These are phyloP conservation scores for Tricharina praecox DNA, from an alignment of 495 filamentous ascomycete species.

Conservation along the genomic window DNA sequence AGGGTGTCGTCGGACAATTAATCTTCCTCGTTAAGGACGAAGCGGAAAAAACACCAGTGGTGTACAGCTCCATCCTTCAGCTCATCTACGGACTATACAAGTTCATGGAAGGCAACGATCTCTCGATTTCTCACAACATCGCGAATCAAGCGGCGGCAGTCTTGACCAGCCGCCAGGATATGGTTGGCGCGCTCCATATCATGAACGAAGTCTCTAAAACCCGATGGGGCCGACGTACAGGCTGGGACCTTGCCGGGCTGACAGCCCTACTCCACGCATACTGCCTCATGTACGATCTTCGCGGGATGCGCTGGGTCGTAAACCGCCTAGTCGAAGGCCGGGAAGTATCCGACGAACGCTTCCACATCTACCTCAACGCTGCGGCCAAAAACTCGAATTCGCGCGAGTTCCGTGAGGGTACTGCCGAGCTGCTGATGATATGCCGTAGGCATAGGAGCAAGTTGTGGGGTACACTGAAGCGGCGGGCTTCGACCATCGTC, in stretches of 20 bases:
- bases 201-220: slow-evolving; percentile 19
- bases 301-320: slow-evolving; percentile 17
- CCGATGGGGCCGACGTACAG: slow-evolving; percentile 13
- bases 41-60: slow-evolving; percentile 1
- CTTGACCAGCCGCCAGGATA: slow-evolving; percentile 8
- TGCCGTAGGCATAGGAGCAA: background rate
- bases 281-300: slow-evolving; percentile 13
- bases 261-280: slow-evolving; percentile 22
- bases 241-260: slow-evolving; percentile 16
- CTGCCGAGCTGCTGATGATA: background rate
- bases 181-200: slow-evolving; percentile 16
- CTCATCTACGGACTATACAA: slow-evolving; percentile 11
- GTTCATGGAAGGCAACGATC: slow-evolving; percentile 10
- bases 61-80: background rate
- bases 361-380: slow-evolving; percentile 13
- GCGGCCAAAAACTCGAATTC: slow-evolving; percentile 9
- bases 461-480: background rate
- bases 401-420: background rate
- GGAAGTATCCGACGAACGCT: slow-evolving; percentile 10
- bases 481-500: background rate
- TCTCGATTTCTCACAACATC: slow-evolving; percentile 19
- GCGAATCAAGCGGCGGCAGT: slow-evolving; percentile 15
- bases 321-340: slow-evolving; percentile 9
- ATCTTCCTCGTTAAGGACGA: background rate
- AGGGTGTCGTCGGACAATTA: background rate